Evolutionary conservation across 345 rosid genomes (phyloP), one percentile per base, ranked within the genome.

Genomic region (Gossypium bickii): DNA sequence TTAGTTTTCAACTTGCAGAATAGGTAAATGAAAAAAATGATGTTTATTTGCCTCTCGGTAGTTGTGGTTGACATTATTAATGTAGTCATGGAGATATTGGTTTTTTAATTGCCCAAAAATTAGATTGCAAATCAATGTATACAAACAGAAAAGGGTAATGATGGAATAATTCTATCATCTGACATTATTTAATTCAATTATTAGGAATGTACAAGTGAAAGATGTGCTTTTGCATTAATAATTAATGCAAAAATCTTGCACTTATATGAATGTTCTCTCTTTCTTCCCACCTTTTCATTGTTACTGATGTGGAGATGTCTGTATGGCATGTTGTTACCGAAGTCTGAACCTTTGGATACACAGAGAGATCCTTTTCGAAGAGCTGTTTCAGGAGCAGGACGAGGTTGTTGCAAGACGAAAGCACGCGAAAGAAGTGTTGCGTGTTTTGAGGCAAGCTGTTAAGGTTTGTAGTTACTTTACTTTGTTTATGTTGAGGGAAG

Each of bases 331-430:
- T 17, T 0, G 18, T 58, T 7, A 56, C 15, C 7, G 20, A 47
- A 20, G 9, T 43, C 53, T 29, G 43, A 29, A 13, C 18, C 5
- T 24, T 27, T 60, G n/a, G 43, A 65, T 17, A 25, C 58, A 71
- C 82, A 85, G 88, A 71, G 82, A 85, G 48, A 57, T 38, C 66
- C 79, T 78, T 16, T 72, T 76, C 12, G 85, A 85, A 74, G 83
- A 81, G 64, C 61, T 83, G 63, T 81, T 85, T 17, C 79, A 78
- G 78, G 88, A 85, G 79, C 55, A 67, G 11, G 83, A 80, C 0
- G 85, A 75, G 48, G 9, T 78, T 43, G 78, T 20, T 12, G 41
- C 49, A 41, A 71, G 75, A 65, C 78, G 86, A 80, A 74, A 74
- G 57, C 74, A 29, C 0, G 71, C 81, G 1, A 60, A 17, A 34